Evolutionary conservation across 495 filamentous ascomycete species (phyloP), one percentile per base, ranked within the genome.

Genomic region (Neurospora tetraspora): DNA sequence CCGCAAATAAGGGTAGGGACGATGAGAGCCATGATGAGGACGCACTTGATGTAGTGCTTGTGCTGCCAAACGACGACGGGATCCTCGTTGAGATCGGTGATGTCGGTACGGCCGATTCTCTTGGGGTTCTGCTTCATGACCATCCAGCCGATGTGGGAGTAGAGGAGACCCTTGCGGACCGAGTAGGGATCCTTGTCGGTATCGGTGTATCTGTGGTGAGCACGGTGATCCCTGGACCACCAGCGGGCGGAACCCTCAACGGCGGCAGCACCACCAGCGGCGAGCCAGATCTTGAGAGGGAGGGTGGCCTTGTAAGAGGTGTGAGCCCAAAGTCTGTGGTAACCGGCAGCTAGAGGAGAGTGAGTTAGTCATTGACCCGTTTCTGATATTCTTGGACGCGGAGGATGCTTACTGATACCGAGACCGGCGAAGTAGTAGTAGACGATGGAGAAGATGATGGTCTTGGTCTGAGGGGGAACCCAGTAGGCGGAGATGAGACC

Each of bases 181-280:
- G 93, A 96, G 87, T 98, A 99, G 34, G 96, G 96, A 79, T 99
- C 96, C 86, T 99, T 98, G 70, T 97, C 92, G 78, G 96, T 99
- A 78, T 98, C 96, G 86, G 96, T 99, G 81, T 97, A 98, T 76
- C 96, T 91, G 86, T 99, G 96, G 84, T 99, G 96, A 77, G 96
- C 93, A 73, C 96, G 92, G 86, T 99, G 96, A 80, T 93, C 94
- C 75, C 93, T 90, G 73, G 93, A 91, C 96, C 96, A 99, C 96
- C 96, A 99, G 77, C 96, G 87, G 78, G 97, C 92, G 69, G 93
- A 97, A 72, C 96, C 96, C 79, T 99, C 92, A 70, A 98, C 96
- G 70, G 95, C 95, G 83, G 96, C 96, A 80, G 93, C 94, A 74
- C 96, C 96, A 77, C 92, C 91, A 72, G 90, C 91, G 72, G 96